Evolutionary conservation across 1,284 basidiomycete genomes (phyloP).

Genomic region (Mycosarcoma maydis): DNA sequence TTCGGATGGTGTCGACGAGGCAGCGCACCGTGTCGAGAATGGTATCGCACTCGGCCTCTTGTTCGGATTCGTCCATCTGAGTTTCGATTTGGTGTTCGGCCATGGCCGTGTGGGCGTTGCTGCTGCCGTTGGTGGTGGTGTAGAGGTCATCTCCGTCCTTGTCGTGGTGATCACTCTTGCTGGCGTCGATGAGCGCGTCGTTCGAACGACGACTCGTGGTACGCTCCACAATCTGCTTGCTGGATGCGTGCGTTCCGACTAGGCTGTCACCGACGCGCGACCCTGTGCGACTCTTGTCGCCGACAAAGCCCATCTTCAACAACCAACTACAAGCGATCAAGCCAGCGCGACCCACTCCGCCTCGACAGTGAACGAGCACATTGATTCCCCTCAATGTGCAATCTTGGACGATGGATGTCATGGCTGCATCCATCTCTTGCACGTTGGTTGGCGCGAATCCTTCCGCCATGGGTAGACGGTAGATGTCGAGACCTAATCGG

Average conservation of each 20-base stretch:
- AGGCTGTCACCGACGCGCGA: not conserved
- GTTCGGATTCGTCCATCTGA: not conserved
- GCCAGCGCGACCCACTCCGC: slow-evolving; percentile 92
- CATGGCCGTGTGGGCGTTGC: too few relatives aligned
- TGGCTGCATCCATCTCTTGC: slow-evolving; percentile 79
- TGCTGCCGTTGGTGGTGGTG: not conserved
- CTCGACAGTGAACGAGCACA: slow-evolving; percentile 89
- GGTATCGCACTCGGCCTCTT: slow-evolving; percentile 21
- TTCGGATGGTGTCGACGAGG: slow-evolving; percentile 57
- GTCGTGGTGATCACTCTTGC: not conserved
- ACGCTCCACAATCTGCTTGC: slow-evolving; percentile 14
- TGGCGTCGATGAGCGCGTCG: not conserved
- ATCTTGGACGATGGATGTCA: slow-evolving; percentile 76
- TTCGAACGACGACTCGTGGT: slow-evolving; percentile 12
- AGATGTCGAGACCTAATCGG: slow-evolving; percentile 78
- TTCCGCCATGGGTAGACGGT: slow-evolving; percentile 84
- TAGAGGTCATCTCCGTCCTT: not conserved
- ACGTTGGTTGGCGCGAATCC: slow-evolving; percentile 85
- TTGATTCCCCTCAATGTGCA: slow-evolving; percentile 81
- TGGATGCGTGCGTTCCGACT: not conserved
- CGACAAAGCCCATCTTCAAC: slow-evolving; percentile 83
- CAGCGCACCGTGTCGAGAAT: slow-evolving; percentile 36
- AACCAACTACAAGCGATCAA: slow-evolving; percentile 92
- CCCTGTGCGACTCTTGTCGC: slow-evolving; percentile 7
- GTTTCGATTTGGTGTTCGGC: too few relatives aligned